Conservation (phyloP, 2,329 filamentous ascomycete genomes). For the Calonectria pseudoturangicola region DNA sequence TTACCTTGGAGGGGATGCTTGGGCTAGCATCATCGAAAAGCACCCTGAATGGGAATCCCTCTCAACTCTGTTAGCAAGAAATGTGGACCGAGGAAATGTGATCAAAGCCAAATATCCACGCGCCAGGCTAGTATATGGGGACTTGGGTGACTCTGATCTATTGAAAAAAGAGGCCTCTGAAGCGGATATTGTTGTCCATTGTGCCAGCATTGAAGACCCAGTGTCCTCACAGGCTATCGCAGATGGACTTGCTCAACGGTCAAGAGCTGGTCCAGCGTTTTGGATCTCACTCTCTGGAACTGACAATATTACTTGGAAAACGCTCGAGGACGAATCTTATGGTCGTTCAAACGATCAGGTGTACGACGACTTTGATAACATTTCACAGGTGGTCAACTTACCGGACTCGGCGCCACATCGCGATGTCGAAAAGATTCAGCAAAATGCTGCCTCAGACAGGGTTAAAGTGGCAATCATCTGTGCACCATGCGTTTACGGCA, state of each 20-base stretch:
- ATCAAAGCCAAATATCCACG: not conserved
- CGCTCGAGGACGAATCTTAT: not conserved
- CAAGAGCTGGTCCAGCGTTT: not conserved
- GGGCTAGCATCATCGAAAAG: constrained; percentile 3
- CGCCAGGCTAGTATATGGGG: not conserved
- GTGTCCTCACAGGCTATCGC: constrained; percentile 30
- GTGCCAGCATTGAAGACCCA: constrained; percentile 30
- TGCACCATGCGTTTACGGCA: not conserved
- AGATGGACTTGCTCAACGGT: constrained; percentile 23
- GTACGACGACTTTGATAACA: constrained; percentile 3
- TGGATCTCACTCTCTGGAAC: constrained; percentile 13
- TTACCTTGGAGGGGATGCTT: constrained; percentile 16
- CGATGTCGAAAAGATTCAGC: constrained; percentile 4
- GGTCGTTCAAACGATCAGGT: not conserved
- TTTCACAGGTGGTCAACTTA: not conserved
- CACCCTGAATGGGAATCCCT: constrained; percentile 8
- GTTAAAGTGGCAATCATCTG: constrained; percentile 1
- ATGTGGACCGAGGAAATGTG: constrained; percentile 8
- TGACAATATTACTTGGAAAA: constrained; percentile 2
- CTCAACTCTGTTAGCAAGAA: constrained; percentile 1
- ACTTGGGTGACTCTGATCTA: constrained; percentile 18
- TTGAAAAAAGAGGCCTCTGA: constrained; percentile 28
- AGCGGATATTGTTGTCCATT: constrained; percentile 31
- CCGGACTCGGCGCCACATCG: not conserved
- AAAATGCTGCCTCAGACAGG: not conserved